Base-by-base conservation (phyloP, 2,329 filamentous ascomycete genomes). In the Hymenoscyphus salicellus region DNA sequence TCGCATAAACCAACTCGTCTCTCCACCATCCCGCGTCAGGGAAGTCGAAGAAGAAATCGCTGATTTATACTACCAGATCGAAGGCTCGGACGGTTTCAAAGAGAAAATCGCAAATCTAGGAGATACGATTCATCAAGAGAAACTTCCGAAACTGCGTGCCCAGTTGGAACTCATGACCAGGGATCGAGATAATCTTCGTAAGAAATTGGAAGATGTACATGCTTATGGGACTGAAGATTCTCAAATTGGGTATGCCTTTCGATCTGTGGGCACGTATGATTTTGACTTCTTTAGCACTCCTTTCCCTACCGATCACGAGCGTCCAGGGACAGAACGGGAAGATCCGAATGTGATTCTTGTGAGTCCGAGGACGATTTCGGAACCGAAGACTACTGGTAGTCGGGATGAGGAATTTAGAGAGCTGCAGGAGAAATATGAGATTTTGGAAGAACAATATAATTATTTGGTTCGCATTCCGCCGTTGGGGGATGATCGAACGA, bases 251-350 rank as follows among this genome's bases (percentile, higher is more conserved):
- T 52, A 52, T 23, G 46, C 46, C 23, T 14, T 52, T 23, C 46
- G 46, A 23, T 52, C 46, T 8, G 46, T 26, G 26, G 46, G 46
- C 20, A 52, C 46, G 46, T 52, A 52, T 52, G 46, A 52, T 52
- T 52, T 52, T 52, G 46, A 52, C 46, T 28, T 52, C 46, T 52
- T 52, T 26, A 52, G 46, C 20, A 52, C 46, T 26, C 46, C 46
- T 14, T 14, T 52, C 11, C 20, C 46, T 52, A 7, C 46, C 20
- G 46, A 26, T 14, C 20, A 23, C 46, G 36, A 16, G 14, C 20
- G 23, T 52, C 4, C 46, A 1, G 46, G 23, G n/a, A 8, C 14
- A 38, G 14, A 26, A 6, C n/a, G 20, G 5, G 10, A 52, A 26
- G 14, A 52, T 26, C 46, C n/a, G 20, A 52, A 52, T 52, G 46